phyloP scores from a whole-genome alignment of 768 basidiomycete species.

The Boletellus ananas region DNA sequence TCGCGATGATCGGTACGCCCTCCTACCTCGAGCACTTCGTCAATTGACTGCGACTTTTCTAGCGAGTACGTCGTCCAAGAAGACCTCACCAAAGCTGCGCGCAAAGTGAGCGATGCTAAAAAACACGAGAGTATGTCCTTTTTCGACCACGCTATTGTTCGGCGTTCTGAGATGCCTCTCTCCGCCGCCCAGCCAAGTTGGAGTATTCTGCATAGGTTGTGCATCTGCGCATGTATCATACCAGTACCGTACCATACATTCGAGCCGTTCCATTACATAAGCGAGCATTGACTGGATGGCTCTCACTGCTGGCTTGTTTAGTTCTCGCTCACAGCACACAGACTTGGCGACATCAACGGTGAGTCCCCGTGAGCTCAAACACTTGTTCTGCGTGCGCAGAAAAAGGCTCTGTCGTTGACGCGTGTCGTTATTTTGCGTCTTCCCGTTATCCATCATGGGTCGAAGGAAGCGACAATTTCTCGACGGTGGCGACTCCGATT shows the following conservation, averaged over 20 bases:
- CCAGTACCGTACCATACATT: constrained; percentile 13
- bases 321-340: not conserved
- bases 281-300: not conserved
- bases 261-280: constrained; percentile 11
- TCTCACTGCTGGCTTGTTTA: not conserved
- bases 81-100: constrained; percentile 91
- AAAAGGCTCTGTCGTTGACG: constrained; percentile 4
- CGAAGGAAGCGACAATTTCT: constrained; percentile 73
- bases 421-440: not conserved
- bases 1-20: constrained; percentile 78
- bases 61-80: constrained; percentile 93
- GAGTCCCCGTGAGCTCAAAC: constrained; percentile 7
- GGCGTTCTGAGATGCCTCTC: not conserved
- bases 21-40: not conserved
- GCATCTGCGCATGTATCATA: constrained; percentile 21
- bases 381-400: not conserved
- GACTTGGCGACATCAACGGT: constrained; percentile 4
- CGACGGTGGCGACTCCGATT: constrained; percentile 71
- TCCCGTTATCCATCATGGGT: constrained; percentile 46
- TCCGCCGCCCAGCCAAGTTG: constrained; percentile 34
- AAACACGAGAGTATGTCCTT: constrained; percentile 88
- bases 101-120: constrained; percentile 95
- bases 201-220: constrained; percentile 39
- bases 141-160: not conserved
- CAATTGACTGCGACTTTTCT: constrained; percentile 1